Evolutionary conservation across 306 rosid species (phyloP).

Genomic region (Leucaena leucocephala): DNA sequence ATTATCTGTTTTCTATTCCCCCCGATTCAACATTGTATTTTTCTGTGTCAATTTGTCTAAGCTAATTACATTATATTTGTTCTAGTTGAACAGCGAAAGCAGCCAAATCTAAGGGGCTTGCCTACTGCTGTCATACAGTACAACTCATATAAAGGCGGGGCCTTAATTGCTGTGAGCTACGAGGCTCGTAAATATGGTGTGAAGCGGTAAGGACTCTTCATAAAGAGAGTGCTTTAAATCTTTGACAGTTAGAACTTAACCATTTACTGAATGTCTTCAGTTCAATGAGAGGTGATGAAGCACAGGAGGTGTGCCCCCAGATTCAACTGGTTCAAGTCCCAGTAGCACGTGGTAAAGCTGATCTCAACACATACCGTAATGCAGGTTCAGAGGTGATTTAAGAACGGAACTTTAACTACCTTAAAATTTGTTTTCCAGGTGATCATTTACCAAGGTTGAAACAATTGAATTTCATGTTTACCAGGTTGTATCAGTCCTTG

Average conservation of each 20-base stretch:
- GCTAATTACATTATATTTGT: conserved; percentile 15
- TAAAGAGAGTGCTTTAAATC: not conserved
- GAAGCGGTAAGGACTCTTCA: conserved; percentile 60
- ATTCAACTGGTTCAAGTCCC: conserved; percentile 91
- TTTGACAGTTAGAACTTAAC: not conserved
- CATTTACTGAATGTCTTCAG: conserved; percentile 45
- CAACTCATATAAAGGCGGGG: conserved; percentile 90
- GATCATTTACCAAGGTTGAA: not conserved
- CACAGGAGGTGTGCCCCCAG: conserved; percentile 77
- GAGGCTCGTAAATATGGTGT: conserved; percentile 90
- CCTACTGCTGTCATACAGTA: conserved; percentile 92
- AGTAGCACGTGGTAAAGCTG: conserved; percentile 93
- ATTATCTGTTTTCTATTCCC: not conserved
- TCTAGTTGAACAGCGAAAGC: conserved; percentile 89
- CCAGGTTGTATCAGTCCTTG: conserved; percentile 81
- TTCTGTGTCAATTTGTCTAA: not conserved
- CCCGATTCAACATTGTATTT: not conserved
- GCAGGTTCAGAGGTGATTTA: conserved; percentile 83
- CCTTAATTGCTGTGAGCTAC: conserved; percentile 91
- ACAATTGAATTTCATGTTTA: conserved; percentile 18
- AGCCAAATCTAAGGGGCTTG: conserved; percentile 75
- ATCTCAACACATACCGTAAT: conserved; percentile 71
- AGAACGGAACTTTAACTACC: not conserved
- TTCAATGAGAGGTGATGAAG: conserved; percentile 95
- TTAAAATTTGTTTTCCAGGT: not conserved